A percentile compares a stretch with the other conserved stretches of the same genome.
Conservation (phyloP, 2,329 filamentous ascomycete genomes). For the Xylaria sp. region DNA sequence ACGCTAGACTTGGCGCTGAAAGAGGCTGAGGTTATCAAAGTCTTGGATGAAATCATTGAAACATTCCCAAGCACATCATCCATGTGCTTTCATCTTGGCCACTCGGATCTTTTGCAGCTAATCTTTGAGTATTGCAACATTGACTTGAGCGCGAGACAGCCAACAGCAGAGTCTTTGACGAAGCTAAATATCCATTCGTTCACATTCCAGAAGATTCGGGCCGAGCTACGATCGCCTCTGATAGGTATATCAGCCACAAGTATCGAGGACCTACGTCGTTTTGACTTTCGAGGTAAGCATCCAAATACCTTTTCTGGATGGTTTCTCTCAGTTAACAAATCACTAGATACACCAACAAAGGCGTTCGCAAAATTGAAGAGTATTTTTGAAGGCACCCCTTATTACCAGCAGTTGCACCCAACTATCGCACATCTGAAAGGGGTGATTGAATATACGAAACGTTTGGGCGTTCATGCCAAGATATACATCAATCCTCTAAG, state of each 20-base stretch:
- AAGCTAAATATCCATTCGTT: constrained; percentile 84
- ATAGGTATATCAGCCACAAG: constrained; percentile 89
- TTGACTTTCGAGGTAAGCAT: constrained; percentile 82
- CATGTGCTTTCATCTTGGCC: constrained; percentile 92
- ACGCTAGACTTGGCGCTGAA: constrained; percentile 85
- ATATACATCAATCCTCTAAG: constrained; percentile 86
- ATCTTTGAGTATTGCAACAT: constrained; percentile 94
- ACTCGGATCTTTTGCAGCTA: constrained; percentile 84
- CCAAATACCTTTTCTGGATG: neutral
- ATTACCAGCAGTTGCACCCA: constrained; percentile 78
- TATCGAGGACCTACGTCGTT: constrained; percentile 87
- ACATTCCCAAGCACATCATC: constrained; percentile 80
- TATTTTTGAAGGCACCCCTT: constrained; percentile 71
- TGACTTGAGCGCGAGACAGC: constrained; percentile 71
- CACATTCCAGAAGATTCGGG: constrained; percentile 85
- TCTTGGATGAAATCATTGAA: constrained; percentile 88
- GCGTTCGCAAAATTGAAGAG: constrained; percentile 68
- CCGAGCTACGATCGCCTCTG: constrained; percentile 81
- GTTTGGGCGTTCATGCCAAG: constrained; percentile 79
- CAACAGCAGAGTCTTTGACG: constrained; percentile 85
- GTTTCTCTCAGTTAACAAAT: constrained; percentile 30
- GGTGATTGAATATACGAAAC: constrained; percentile 79
- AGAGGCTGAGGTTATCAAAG: constrained; percentile 93
- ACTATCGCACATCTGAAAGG: constrained; percentile 84
- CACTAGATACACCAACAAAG: constrained; percentile 64